Percentiles rank a stretch among this genome's conserved stretches.
phyloP scores from a whole-genome alignment of 176 grass and related monocot species.

The Alopecurus myosuroides region DNA sequence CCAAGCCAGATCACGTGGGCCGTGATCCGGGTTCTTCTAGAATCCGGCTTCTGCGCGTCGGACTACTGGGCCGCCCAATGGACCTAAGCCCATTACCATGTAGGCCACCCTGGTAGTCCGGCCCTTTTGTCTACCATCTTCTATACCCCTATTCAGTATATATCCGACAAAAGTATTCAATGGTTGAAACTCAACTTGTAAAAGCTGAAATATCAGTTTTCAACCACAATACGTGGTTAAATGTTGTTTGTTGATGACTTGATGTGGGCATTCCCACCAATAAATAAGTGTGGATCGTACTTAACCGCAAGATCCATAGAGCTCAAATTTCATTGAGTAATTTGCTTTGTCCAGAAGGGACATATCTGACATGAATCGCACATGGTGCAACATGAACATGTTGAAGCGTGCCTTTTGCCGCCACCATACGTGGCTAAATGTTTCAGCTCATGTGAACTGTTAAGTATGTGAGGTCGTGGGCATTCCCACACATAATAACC shows the following conservation, averaged over 20 bases:
- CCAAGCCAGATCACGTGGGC: no score
- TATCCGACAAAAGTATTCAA: no score
- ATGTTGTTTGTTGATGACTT: neutral
- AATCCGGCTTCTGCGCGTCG: no score
- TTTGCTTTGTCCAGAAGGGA: no score
- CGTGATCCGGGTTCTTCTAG: no score
- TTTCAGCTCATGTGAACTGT: neutral
- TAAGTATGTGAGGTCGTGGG: neutral
- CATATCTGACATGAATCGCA: no score
- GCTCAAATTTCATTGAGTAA: neutral
- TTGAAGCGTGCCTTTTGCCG: neutral
- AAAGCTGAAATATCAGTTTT: neutral
- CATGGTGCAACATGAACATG: neutral
- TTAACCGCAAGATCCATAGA: neutral
- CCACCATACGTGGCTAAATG: neutral
- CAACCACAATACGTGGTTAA: neutral
- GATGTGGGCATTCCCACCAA: neutral
- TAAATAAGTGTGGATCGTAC: neutral
- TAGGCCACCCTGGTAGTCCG: no score
- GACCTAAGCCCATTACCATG: no score
- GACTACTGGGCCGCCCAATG: no score
- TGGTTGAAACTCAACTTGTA: neutral
- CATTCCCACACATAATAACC: neutral
- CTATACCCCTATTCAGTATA: no score
- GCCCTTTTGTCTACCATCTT: no score